Percentiles rank a stretch among this genome's conserved stretches.
phyloP scores from a whole-genome alignment of 2,329 filamentous ascomycete species.

The Fusarium pilosicola region DNA sequence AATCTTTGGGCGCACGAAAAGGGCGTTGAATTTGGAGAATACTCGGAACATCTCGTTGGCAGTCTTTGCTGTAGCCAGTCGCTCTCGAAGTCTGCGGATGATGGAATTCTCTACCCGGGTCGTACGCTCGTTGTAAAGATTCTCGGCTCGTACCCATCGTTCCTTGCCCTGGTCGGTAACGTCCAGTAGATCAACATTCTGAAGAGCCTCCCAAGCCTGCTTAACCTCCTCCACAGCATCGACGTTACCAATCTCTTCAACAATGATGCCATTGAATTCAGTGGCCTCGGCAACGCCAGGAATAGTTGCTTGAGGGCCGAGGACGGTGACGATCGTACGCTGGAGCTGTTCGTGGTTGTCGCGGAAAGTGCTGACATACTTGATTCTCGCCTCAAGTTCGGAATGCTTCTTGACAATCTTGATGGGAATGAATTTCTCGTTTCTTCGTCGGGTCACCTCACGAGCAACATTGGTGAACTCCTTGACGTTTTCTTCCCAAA shows the following conservation, averaged over 20 bases:
- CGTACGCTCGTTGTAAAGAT: slow-evolving; percentile 96
- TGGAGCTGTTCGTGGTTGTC: slow-evolving; percentile 98
- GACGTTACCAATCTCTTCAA: slow-evolving; percentile 96
- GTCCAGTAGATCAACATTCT: slow-evolving; percentile 94
- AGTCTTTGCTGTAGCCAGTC: slow-evolving; percentile 93
- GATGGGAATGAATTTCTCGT: slow-evolving; percentile 98
- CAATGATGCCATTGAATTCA: slow-evolving; percentile 71
- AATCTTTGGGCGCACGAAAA: slow-evolving; percentile 99
- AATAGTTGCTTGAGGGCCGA: slow-evolving; percentile 77
- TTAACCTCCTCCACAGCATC: slow-evolving; percentile 97
- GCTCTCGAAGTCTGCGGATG: slow-evolving; percentile 91
- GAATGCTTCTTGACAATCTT: slow-evolving; percentile 91
- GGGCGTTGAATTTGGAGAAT: slow-evolving; percentile 99
- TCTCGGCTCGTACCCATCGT: slow-evolving; percentile 92
- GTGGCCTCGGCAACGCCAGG: slow-evolving; percentile 63
- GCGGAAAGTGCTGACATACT: slow-evolving; percentile 93
- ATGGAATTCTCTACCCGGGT: slow-evolving; percentile 98
- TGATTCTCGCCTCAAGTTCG: slow-evolving; percentile 88
- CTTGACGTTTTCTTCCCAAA: slow-evolving; percentile 96
- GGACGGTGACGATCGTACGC: slow-evolving; percentile 94
- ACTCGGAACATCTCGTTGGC: slow-evolving; percentile 99
- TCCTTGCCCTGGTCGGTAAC: slow-evolving; percentile 90
- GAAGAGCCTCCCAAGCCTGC: slow-evolving; percentile 92
- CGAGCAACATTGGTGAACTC: slow-evolving; percentile 98
- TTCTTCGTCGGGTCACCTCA: slow-evolving; percentile 90